Percentiles rank a stretch among this genome's conserved stretches.
Evolutionary conservation across 2,329 filamentous ascomycete genomes (phyloP).

Genomic region (Sphaerostilbella broomeana): DNA sequence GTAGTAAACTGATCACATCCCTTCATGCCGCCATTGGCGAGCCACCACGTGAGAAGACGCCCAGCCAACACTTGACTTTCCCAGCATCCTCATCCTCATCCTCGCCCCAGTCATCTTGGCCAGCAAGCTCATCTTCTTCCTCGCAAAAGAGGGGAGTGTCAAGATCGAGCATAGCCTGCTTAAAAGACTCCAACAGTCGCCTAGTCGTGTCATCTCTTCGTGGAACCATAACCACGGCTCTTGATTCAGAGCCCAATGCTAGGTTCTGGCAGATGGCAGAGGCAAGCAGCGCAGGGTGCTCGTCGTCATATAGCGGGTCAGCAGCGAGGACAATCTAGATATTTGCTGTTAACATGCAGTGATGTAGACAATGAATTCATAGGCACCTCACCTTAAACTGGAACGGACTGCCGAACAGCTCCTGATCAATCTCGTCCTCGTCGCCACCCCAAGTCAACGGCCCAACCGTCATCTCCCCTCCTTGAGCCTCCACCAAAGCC

Average conservation of each 20-base stretch:
- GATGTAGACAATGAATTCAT: too few relatives aligned
- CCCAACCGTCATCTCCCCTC: slow-evolving; percentile 54
- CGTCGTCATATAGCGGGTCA: slow-evolving; percentile 79
- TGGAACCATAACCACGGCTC: slow-evolving; percentile 75
- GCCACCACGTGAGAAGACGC: slow-evolving; percentile 43
- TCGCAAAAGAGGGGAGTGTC: slow-evolving; percentile 43
- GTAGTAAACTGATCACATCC: too few relatives aligned
- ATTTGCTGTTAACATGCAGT: background rate
- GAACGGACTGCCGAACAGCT: slow-evolving; percentile 37
- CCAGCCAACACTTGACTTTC: slow-evolving; percentile 62
- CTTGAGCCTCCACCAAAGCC: slow-evolving; percentile 44
- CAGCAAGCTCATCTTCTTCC: slow-evolving; percentile 56
- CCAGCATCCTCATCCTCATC: slow-evolving; percentile 42
- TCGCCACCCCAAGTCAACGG: slow-evolving; percentile 67
- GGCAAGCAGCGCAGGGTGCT: slow-evolving; percentile 70
- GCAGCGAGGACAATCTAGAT: slow-evolving; percentile 68
- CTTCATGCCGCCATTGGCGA: slow-evolving; percentile 9
- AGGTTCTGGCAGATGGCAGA: slow-evolving; percentile 65
- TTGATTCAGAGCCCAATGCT: slow-evolving; percentile 45
- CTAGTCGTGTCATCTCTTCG: slow-evolving; percentile 63
- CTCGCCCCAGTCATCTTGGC: slow-evolving; percentile 67
- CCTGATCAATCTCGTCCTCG: slow-evolving; percentile 37
- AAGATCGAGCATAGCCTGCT: slow-evolving; percentile 49
- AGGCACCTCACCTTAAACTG: slow-evolving; percentile 43
- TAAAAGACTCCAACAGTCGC: slow-evolving; percentile 57